Conservation (phyloP, 129 eudicot genomes). For the Lactuca saligna region DNA sequence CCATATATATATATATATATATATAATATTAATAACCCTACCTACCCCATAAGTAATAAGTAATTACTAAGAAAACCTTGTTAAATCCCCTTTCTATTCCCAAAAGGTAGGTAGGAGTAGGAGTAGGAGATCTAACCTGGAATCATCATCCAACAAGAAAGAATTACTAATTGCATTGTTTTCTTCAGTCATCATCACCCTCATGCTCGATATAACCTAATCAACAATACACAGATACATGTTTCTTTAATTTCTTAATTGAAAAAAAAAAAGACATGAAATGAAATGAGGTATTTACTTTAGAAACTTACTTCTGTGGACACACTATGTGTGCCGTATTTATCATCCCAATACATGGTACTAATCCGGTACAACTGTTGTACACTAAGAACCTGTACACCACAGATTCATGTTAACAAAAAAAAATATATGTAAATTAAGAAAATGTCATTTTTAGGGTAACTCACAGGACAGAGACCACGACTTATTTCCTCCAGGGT, state of each 20-base stretch:
- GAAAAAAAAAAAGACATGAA: too few species aligned
- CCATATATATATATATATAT: not conserved
- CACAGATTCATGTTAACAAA: slow-evolving; percentile 8
- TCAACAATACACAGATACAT: not conserved
- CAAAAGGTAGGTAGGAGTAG: not conserved
- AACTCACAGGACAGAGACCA: slow-evolving; percentile 90
- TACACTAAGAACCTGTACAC: slow-evolving; percentile 41
- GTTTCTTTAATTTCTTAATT: too few species aligned
- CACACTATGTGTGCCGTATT: slow-evolving; percentile 47
- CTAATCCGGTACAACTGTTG: slow-evolving; percentile 45
- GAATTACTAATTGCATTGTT: slow-evolving; percentile 90
- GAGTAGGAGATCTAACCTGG: slow-evolving; percentile 69
- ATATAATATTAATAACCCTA: too few species aligned
- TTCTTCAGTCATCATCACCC: slow-evolving; percentile 96
- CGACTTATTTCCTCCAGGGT: slow-evolving; percentile 56
- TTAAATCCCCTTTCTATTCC: not conserved
- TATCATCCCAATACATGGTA: slow-evolving; percentile 50
- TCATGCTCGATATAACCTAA: slow-evolving; percentile 90
- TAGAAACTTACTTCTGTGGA: slow-evolving; percentile 41
- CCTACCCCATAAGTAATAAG: too few species aligned
- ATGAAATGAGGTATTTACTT: not conserved
- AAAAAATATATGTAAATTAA: not conserved
- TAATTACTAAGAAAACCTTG: too few species aligned
- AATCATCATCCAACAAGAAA: slow-evolving; percentile 93
- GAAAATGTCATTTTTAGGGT: not conserved